Percentiles rank a stretch among this genome's conserved stretches.
phyloP scores from a whole-genome alignment of 1,284 basidiomycete species.

The Fomitopsis betulina region DNA sequence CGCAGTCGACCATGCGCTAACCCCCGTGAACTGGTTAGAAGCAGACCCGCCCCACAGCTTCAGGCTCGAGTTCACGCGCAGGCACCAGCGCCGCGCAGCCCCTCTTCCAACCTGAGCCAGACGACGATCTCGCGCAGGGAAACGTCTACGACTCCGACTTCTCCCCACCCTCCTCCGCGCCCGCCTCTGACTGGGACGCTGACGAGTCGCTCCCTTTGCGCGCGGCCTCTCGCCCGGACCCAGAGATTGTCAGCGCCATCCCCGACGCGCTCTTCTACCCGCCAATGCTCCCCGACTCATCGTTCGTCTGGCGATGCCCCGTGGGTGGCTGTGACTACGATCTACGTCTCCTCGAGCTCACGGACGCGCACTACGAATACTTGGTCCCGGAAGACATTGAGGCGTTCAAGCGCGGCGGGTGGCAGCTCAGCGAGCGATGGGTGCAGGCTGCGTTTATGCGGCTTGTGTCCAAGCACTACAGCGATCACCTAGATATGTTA shows the following conservation, averaged over 20 bases:
- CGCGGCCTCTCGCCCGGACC: constrained; percentile 13
- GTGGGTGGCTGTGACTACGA: constrained; percentile 17
- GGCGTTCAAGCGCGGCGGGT: constrained; percentile 7
- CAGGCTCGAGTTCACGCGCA: constrained; percentile 1
- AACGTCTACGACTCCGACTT: constrained; percentile 45
- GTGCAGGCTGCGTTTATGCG: constrained; percentile 14
- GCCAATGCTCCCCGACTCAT: constrained; percentile 15
- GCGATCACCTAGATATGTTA: constrained; percentile 14
- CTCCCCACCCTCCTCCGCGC: constrained; percentile 40
- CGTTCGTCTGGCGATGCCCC: constrained; percentile 24
- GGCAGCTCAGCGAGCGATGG: constrained; percentile 14
- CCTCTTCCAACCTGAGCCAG: neutral
- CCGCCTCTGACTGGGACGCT: constrained; percentile 33
- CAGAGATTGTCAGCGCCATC: constrained; percentile 16
- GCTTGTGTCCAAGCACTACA: constrained; percentile 16
- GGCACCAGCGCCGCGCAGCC: neutral
- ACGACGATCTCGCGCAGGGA: neutral
- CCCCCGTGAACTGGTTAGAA: neutral
- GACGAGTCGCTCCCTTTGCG: constrained; percentile 17
- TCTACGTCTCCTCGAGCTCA: constrained; percentile 20
- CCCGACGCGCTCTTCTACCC: constrained; percentile 14
- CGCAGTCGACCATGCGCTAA: neutral
- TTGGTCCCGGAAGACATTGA: constrained; percentile 11
- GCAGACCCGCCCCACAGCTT: neutral
- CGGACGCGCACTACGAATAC: constrained; percentile 12